Evolutionary conservation across 208 protist genomes (phyloP), one percentile per base, ranked within the genome.

Genomic region (Crithidia acanthocephali): DNA sequence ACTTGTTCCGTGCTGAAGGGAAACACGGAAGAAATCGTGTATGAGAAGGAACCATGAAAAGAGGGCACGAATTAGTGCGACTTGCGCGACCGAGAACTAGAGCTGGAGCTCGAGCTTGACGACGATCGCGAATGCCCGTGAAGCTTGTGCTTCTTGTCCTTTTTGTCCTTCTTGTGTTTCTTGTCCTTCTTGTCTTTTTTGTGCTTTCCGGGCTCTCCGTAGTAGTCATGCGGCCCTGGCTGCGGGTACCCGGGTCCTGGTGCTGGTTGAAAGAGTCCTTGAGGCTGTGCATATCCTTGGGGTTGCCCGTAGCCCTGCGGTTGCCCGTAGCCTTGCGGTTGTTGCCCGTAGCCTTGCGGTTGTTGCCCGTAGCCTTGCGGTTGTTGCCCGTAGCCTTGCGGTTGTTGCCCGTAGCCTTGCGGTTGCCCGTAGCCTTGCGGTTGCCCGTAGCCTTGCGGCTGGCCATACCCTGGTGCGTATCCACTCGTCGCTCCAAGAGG

Each of bases 91-190:
- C 48, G 20, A 32, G 61, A 67, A 32, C 61, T 42, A 4, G 61
- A 63, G 57, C 57, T 47, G 40, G 55, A 60, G 55, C 55, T 60
- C 23, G 40, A 67, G 61, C 48, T 57, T 42, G 59, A 72, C 18
- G 58, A 67, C 10, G 50, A 71, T 35, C 50, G 18, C 9, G 16
- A 47, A n/a, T 45, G 44, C 1, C 22, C 59, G 28, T 61, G 23
- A 37, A 73, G 23, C 25, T 59, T 45, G 68, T 73, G 45, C 56
- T 64, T 64, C 66, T 56, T 72, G 44, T 72, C 30, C 57, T 73
- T 73, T 30, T 65, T 66, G 32, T 56, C 28, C 47, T 65, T 62
- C 16, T 40, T 58, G 45, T 4, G 23, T 44, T 51, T 63, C n/a
- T 63, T 63, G n/a, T 50, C 40, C 33, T 51, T 63, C n/a, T 63